Evolutionary conservation across 345 rosid genomes (phyloP).

Genomic region (Luvunga scandens): DNA sequence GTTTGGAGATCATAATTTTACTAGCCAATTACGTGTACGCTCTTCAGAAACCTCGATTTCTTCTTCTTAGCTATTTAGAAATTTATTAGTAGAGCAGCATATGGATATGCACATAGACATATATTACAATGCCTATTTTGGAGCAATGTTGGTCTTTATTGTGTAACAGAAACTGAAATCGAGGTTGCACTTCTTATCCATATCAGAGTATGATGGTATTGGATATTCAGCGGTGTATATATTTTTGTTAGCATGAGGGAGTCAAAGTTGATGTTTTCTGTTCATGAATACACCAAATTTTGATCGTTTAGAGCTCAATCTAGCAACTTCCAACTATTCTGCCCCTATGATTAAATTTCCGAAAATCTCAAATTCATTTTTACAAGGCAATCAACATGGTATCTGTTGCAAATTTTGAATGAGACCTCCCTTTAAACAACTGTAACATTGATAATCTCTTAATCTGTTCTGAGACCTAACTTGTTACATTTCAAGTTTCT

Average conservation of each 20-base stretch:
- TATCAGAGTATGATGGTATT: background rate
- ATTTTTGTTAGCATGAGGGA: background rate
- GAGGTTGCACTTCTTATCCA: background rate
- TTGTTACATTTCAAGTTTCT: background rate
- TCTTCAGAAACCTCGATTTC: background rate
- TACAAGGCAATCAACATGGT: background rate
- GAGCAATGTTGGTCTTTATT: background rate
- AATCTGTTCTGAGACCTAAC: background rate
- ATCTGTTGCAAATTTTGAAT: background rate
- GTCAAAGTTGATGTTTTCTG: background rate
- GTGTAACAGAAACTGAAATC: background rate
- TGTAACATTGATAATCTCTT: constrained; percentile 3
- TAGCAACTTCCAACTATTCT: background rate
- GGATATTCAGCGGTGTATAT: background rate
- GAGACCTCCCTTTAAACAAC: background rate
- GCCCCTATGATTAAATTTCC: background rate
- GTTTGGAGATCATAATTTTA: constrained; percentile 19
- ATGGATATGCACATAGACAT: background rate
- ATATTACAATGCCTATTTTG: background rate
- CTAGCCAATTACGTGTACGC: constrained; percentile 25
- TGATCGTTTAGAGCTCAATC: background rate
- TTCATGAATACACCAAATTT: background rate
- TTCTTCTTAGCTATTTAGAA: background rate
- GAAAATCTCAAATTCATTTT: background rate
- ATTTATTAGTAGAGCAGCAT: background rate